Base-by-base conservation (phyloP, 768 basidiomycete species). In the Hericium rajendrae region DNA sequence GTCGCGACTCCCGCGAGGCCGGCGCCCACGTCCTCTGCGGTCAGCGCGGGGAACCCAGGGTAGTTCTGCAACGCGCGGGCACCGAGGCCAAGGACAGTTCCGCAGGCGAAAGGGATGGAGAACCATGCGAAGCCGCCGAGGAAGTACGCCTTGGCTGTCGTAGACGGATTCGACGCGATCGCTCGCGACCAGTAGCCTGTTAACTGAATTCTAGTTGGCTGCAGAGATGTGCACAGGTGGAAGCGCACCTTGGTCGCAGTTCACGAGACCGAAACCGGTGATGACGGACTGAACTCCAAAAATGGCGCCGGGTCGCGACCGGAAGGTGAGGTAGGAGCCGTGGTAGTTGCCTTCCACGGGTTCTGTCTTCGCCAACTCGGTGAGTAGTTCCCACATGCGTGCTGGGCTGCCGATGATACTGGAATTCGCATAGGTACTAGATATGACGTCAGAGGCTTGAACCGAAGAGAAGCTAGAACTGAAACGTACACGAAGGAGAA, bases 101-200 rank as follows among this genome's bases (percentile, higher is more conserved):
- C 74, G 50, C 71, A 71, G 2, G 69, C 64, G 43, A 73, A 73
- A 12, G 74, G 73, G 20, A 74, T 71, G 6, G 71, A 69, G 38
- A 74, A 73, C 72, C 72, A 73, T 6, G 72, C 70, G 51, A 75
- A 59, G 13, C 73, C 74, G 16, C 73, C 73, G 26, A 73, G 64
- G 53, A 75, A 65, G 59, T 73, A 74, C 0, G 72, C 72, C n/a
- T 65, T 66, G 26, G 70, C 71, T 2, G 72, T 70, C n/a, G 65
- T 69, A 48, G 67, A 63, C 11, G 73, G 72, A 32, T 72, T 61
- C 39, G 67, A 70, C 2, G 74, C 71, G 53, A 74, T 72, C 32
- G 72, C 72, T 18, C 71, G 61, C 53, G 72, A 70, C 71, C 73
- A 74, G 54, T 74, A 73, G 38, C 66, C 70, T 53, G 24, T 10